Evolutionary conservation across 2,329 filamentous ascomycete species (phyloP), one percentile per base, ranked within the genome.

Genomic region (Talaromyces sp.): DNA sequence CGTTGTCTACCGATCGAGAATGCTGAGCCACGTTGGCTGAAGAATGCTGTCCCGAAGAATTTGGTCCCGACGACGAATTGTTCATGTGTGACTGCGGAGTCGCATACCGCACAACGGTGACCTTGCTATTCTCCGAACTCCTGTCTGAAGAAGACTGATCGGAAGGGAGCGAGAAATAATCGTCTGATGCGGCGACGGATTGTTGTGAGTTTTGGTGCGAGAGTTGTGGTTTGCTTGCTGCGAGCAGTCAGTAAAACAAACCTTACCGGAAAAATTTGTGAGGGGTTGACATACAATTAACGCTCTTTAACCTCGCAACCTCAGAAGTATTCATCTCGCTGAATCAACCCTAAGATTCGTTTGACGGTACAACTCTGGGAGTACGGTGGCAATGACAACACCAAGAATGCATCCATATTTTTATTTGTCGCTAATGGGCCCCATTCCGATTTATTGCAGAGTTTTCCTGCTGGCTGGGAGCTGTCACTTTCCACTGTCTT

Each of bases 181-280:
- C 81, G 70, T 81, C 80, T 24, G 81, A 82, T 41, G 80, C 81
- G 56, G 80, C 76, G 45, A 78, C 74, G n/a, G 82, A 84, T 68
- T 79, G 81, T 67, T 78, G 75, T 3, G 81, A 82, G 52, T 78
- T 70, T 54, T 78, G 73, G 57, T 77, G 78, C 14, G 75, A 70
- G 59, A 83, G 70, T 69, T 82, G 79, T 59, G 82, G 82, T 68
- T 73, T 75, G 70, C 73, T 82, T 68, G 76, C 79, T 82, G 27
- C 31, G 31, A 45, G 57, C 33, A 63, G 65, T 69, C 66, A 54
- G 52, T 71, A 24, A 56, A 56, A 35, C 11, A n/a, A 37, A 33
- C 6, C 24, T 0, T 11, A 35, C 31, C 35, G 4, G 35, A 2
- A 22, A 22, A 50, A n/a, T 9, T 66, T 72, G 65, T 70, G 70